Evolutionary conservation across 169 alveolate species (phyloP).

Genomic region (Blepharisma undulans): DNA sequence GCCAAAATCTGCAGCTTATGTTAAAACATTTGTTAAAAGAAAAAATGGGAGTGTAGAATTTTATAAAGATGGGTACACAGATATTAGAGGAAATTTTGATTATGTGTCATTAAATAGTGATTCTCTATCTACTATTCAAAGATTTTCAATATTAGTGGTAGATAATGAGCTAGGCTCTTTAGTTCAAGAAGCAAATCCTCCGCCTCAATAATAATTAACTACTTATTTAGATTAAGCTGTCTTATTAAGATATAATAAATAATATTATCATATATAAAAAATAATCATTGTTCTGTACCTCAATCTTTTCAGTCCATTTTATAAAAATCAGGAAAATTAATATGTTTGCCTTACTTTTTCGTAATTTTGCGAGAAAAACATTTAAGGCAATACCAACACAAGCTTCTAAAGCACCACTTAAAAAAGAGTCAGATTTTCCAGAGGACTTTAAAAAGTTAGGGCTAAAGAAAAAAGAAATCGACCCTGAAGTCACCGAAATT

Average conservation of each 20-base stretch:
- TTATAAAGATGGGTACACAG: conserved; percentile 89
- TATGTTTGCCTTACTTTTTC: too few species aligned
- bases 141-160: conserved; percentile 67
- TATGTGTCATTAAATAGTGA: conserved; percentile 74
- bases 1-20: conserved; percentile 56
- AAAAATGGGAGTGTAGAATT: conserved; percentile 58
- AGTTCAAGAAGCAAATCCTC: conserved; percentile 27
- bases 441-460: conserved; percentile 19
- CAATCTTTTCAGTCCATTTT: too few species aligned
- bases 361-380: too few species aligned
- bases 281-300: too few species aligned
- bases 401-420: neutral
- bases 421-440: neutral
- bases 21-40: conserved; percentile 71
- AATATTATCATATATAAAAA: too few species aligned
- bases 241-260: too few species aligned
- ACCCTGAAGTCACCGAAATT: neutral
- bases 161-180: conserved; percentile 73
- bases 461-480: neutral
- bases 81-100: conserved; percentile 85
- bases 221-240: too few species aligned
- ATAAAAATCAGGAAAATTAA: too few species aligned
- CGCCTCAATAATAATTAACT: conserved; percentile 37
- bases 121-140: conserved; percentile 54
- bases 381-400: neutral